These are phyloP conservation scores for Allium cepa DNA, from an alignment of 106 monocot species.

Conservation along the genomic window DNA sequence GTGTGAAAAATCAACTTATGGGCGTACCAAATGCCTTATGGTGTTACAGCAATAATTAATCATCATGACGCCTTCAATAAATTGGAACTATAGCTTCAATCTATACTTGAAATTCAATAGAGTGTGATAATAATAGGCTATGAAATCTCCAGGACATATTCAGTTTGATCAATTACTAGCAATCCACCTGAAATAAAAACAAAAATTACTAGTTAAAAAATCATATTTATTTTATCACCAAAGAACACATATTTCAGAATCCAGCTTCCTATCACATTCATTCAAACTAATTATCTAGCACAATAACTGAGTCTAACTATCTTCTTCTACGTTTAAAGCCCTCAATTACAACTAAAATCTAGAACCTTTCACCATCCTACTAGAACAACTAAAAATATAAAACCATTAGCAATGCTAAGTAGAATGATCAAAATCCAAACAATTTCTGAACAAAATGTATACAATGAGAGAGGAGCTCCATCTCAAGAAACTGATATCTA, in stretches of 20 bases:
- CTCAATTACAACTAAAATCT: too few species aligned
- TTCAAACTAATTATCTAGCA: neutral
- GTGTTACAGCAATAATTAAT: neutral
- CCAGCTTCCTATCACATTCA: neutral
- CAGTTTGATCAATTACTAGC: neutral
- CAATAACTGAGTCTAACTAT: too few species aligned
- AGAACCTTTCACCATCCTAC: too few species aligned
- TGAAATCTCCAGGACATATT: constrained; percentile 2
- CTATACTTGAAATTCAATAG: constrained; percentile 6
- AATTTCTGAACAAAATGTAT: too few species aligned
- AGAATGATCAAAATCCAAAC: too few species aligned
- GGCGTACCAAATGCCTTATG: neutral
- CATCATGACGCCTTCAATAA: constrained; percentile 3
- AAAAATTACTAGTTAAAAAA: constrained; percentile 1
- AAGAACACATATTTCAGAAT: neutral
- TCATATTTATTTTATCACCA: neutral
- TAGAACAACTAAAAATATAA: too few species aligned
- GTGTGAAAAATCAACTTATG: neutral
- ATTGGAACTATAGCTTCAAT: constrained; percentile 1
- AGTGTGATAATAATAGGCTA: neutral
- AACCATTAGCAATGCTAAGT: too few species aligned
- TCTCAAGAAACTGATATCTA: too few species aligned
- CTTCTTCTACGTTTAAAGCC: too few species aligned
- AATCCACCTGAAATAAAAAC: neutral
- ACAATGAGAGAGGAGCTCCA: too few species aligned